These are phyloP conservation scores for Proliferodiscus dingleyae DNA, from an alignment of 2,329 filamentous ascomycete genomes.

Conservation along the genomic window DNA sequence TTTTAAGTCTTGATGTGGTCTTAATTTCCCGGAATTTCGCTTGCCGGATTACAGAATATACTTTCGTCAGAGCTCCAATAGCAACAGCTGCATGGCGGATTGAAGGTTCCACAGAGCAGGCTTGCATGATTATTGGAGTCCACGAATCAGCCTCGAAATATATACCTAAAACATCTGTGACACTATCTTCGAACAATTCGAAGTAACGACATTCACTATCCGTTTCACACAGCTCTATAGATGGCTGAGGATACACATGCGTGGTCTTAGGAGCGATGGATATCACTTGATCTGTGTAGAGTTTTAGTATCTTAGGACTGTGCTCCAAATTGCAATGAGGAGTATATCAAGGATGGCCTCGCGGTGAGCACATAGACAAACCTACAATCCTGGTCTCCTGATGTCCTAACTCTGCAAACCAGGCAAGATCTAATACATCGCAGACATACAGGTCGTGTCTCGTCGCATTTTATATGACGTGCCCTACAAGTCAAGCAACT, in stretches of 20 bases:
- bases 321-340: too few species aligned
- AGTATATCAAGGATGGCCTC: too few species aligned
- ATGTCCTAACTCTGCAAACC: background rate
- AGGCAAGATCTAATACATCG: background rate
- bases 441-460: conserved; percentile 3
- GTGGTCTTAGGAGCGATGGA: conserved; percentile 12
- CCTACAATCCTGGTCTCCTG: background rate
- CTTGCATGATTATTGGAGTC: conserved; percentile 19
- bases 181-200: conserved; percentile 14
- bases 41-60: conserved; percentile 12
- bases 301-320: too few species aligned
- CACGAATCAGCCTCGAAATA: conserved; percentile 17
- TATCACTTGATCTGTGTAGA: background rate
- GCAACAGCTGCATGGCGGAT: conserved; percentile 20
- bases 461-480: conserved; percentile 9
- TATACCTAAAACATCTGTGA: conserved; percentile 13
- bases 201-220: conserved; percentile 19
- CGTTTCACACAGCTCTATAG: conserved; percentile 8
- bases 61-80: conserved; percentile 20
- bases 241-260: conserved; percentile 4
- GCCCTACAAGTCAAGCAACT: conserved; percentile 3
- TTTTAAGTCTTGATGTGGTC: background rate
- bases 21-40: background rate
- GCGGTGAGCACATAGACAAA: too few species aligned
- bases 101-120: conserved; percentile 11